These are phyloP conservation scores for Suillus plorans DNA, from an alignment of 768 basidiomycete genomes.

Conservation along the genomic window DNA sequence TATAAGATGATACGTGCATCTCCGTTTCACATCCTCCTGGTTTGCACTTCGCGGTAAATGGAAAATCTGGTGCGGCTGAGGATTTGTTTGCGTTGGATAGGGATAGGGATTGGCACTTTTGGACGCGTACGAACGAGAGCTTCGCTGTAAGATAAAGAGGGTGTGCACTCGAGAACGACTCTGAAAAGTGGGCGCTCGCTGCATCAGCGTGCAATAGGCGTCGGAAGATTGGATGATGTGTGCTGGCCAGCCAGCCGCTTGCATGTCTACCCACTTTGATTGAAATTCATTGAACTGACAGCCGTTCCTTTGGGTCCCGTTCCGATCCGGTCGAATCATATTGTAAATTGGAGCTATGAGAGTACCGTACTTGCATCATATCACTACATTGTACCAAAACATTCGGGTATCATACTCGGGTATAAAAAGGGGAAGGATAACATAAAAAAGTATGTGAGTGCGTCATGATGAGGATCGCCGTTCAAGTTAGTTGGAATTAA, in stretches of 20 bases:
- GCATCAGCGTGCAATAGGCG: neutral
- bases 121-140: slow-evolving; percentile 18
- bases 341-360: neutral
- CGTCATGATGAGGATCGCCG: neutral
- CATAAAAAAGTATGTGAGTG: neutral
- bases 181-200: neutral
- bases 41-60: slow-evolving; percentile 55
- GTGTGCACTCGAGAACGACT: neutral
- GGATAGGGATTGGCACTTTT: slow-evolving; percentile 41
- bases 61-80: slow-evolving; percentile 64
- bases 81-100: slow-evolving; percentile 48
- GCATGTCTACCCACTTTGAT: neutral
- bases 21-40: slow-evolving; percentile 52
- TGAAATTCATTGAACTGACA: neutral
- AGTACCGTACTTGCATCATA: neutral
- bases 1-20: slow-evolving; percentile 33
- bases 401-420: neutral
- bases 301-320: neutral
- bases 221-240: neutral
- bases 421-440: neutral
- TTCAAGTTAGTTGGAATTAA: neutral
- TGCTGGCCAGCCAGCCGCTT: neutral
- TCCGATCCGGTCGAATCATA: neutral
- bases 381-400: too few species aligned
- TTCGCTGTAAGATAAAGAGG: slow-evolving; percentile 7